A percentile compares a stretch with the other conserved stretches of the same genome.
Conservation (phyloP, 768 basidiomycete genomes). For the Fibroporia radiculosa region DNA sequence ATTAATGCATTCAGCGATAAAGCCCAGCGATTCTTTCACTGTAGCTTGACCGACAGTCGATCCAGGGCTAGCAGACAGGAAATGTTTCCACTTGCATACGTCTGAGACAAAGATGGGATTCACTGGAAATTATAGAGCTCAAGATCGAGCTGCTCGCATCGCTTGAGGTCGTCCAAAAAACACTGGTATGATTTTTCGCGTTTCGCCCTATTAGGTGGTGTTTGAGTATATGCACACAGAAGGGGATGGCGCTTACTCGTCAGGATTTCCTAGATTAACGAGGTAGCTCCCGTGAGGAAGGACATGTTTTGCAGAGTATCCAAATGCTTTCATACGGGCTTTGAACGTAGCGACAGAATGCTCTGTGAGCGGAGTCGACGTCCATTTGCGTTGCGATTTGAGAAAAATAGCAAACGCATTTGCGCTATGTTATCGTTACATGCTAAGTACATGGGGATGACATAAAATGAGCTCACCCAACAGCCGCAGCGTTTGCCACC, state of each 20-base stretch:
- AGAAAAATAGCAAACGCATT: constrained; percentile 79
- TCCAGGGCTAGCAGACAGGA: constrained; percentile 53
- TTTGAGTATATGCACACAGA: background rate
- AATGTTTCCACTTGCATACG: background rate
- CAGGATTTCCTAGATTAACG: constrained; percentile 78
- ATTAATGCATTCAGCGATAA: constrained; percentile 70
- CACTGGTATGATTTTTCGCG: constrained; percentile 68
- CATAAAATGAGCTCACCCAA: constrained; percentile 43
- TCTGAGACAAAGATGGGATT: background rate
- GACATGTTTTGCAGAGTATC: constrained; percentile 54
- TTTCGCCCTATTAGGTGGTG: constrained; percentile 38
- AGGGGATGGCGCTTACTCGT: constrained; percentile 38
- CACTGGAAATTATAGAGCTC: constrained; percentile 82
- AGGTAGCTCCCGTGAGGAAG: constrained; percentile 84
- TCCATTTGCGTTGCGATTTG: constrained; percentile 82
- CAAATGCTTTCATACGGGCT: constrained; percentile 47
- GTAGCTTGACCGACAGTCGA: constrained; percentile 71
- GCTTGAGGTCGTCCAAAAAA: constrained; percentile 74
- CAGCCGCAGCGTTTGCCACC: constrained; percentile 57
- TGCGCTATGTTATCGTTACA: constrained; percentile 37
- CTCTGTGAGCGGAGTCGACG: constrained; percentile 47
- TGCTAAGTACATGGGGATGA: background rate
- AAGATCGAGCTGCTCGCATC: constrained; percentile 73
- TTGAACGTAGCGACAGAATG: constrained; percentile 53
- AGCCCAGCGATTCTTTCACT: constrained; percentile 47